Evolutionary conservation across 495 filamentous ascomycete genomes (phyloP).

Genomic region (Penicillium lividum): DNA sequence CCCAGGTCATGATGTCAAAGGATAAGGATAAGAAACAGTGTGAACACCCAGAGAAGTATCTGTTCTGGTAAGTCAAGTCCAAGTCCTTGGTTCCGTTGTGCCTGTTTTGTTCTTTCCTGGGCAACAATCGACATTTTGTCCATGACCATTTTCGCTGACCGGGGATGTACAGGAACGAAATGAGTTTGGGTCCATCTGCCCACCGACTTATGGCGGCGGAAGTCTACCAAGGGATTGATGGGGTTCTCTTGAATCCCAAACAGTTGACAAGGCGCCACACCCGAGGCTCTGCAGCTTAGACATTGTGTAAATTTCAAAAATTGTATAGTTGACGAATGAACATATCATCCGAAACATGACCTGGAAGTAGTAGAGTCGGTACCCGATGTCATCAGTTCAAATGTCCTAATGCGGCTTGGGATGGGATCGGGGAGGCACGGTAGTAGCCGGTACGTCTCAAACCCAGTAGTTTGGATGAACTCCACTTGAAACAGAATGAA

Average conservation of each 20-base stretch:
- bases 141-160: conserved; percentile 9
- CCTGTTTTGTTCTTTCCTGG: not conserved
- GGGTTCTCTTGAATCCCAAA: conserved; percentile 30
- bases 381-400: conserved; percentile 15
- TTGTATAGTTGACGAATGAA: conserved; percentile 1
- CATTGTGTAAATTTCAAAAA: conserved; percentile 18
- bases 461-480: conserved; percentile 7
- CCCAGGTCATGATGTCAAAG: conserved; percentile 41
- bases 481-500: not conserved
- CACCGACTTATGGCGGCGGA: conserved; percentile 51
- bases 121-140: not conserved
- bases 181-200: conserved; percentile 50
- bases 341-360: conserved; percentile 10
- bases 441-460: conserved; percentile 22
- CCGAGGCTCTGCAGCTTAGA: conserved; percentile 31
- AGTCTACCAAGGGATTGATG: conserved; percentile 47
- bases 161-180: conserved; percentile 48
- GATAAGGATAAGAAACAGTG: conserved; percentile 31
- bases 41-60: conserved; percentile 48
- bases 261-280: conserved; percentile 14
- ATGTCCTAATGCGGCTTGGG: conserved; percentile 8
- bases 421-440: conserved; percentile 20
- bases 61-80: conserved; percentile 49
- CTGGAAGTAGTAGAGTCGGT: conserved; percentile 11
- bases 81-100: too few relatives aligned